A percentile compares a stretch with the other conserved stretches of the same genome.
These are phyloP conservation scores for Edaphochlamys debaryana DNA, from an alignment of 139 green algal genomes.

Conservation along the genomic window DNA sequence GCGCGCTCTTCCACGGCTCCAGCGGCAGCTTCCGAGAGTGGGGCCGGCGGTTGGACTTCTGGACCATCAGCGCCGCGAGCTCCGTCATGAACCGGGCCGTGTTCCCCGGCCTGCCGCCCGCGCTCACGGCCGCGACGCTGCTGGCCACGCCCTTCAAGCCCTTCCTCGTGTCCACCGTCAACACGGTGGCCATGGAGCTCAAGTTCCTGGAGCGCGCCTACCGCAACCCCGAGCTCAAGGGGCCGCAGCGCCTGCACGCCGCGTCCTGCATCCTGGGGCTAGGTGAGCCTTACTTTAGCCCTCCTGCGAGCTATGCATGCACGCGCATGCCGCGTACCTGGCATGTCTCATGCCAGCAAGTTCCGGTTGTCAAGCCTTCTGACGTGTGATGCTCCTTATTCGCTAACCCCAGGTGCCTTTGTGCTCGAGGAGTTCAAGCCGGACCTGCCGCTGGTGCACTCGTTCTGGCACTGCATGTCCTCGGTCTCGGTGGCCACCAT, in stretches of 20 bases:
- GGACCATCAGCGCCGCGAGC: not conserved
- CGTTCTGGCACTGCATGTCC: conserved; percentile 71
- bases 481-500: conserved; percentile 46
- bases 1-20: conserved; percentile 67
- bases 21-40: conserved; percentile 55
- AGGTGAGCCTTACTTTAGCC: no score
- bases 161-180: conserved; percentile 60
- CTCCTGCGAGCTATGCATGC: no score
- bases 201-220: conserved; percentile 49
- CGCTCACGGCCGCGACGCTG: conserved; percentile 53
- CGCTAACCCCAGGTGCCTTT: no score
- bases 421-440: conserved; percentile 63
- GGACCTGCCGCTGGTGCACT: conserved; percentile 61
- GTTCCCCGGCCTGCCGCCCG: conserved; percentile 43
- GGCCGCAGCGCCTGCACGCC: conserved; percentile 64
- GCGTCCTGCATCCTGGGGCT: conserved; percentile 54
- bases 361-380: no score
- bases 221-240: conserved; percentile 43
- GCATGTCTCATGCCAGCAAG: no score
- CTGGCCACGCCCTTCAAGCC: conserved; percentile 74
- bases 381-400: no score
- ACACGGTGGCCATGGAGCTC: conserved; percentile 64
- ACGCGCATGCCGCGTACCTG: no score
- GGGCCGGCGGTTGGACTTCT: conserved; percentile 80
- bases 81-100: no score